These are phyloP conservation scores for Lachancea cidri DNA, from an alignment of 805 yeast species.

Conservation along the genomic window DNA sequence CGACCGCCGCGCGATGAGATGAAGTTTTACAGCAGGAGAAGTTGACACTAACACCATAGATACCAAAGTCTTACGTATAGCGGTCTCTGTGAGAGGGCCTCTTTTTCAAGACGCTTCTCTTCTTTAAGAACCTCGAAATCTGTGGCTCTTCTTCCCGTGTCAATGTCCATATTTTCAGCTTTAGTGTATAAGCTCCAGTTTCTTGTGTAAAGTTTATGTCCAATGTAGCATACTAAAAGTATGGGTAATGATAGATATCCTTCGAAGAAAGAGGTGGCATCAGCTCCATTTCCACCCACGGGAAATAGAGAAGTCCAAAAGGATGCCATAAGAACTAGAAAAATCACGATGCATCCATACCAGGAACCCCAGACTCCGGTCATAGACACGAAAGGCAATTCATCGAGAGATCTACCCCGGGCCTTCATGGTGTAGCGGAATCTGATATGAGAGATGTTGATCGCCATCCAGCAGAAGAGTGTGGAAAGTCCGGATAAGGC, in stretches of 20 bases:
- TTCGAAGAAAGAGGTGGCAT: conserved; percentile 55
- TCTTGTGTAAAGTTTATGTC: conserved; percentile 49
- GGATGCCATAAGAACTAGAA: conserved; percentile 59
- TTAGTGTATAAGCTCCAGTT: conserved; percentile 35
- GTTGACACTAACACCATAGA: conserved; percentile 40
- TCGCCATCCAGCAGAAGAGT: conserved; percentile 50
- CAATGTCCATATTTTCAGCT: conserved; percentile 50
- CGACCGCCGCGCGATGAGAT: conserved; percentile 14
- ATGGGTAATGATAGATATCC: conserved; percentile 66
- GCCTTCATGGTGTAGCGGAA: conserved; percentile 50
- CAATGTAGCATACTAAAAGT: conserved; percentile 51
- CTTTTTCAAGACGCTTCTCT: conserved; percentile 45
- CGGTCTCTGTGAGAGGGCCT: conserved; percentile 36
- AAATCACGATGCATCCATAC: conserved; percentile 50
- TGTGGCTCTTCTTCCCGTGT: conserved; percentile 50
- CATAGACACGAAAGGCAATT: conserved; percentile 57
- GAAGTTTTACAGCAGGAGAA: not conserved
- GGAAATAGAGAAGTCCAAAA: conserved; percentile 79
- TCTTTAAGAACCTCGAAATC: conserved; percentile 47
- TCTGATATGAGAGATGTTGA: conserved; percentile 46
- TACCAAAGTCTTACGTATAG: conserved; percentile 38
- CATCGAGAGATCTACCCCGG: conserved; percentile 55
- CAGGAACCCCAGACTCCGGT: conserved; percentile 59
- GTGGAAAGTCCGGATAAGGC: conserved; percentile 50
- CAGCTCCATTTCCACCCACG: conserved; percentile 44